Conservation (phyloP, 129 eudicot species). For the Flaveria ramosissima region DNA sequence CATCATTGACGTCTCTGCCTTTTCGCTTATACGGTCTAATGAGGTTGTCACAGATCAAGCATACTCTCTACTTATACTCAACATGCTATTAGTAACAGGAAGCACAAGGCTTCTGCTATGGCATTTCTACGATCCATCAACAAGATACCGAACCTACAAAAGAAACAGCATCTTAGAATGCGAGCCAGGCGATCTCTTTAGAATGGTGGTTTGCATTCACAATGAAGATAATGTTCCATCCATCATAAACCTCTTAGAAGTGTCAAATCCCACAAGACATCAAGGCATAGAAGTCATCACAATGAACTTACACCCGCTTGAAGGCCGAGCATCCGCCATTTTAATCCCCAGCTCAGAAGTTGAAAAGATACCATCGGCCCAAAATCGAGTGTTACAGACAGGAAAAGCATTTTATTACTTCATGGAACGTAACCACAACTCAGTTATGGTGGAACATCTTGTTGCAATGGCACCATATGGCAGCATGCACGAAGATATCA, state of each 20-base stretch:
- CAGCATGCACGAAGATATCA: slow-evolving; percentile 64
- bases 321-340: slow-evolving; percentile 54
- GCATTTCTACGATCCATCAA: slow-evolving; percentile 57
- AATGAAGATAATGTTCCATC: slow-evolving; percentile 50
- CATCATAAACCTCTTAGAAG: slow-evolving; percentile 50
- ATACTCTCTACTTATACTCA: slow-evolving; percentile 48
- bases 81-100: slow-evolving; percentile 62
- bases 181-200: slow-evolving; percentile 41
- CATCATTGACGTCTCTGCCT: slow-evolving; percentile 49
- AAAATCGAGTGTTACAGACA: slow-evolving; percentile 25
- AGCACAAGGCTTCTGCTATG: slow-evolving; percentile 43
- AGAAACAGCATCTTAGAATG: slow-evolving; percentile 43
- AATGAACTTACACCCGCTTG: slow-evolving; percentile 50
- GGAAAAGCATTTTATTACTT: slow-evolving; percentile 48
- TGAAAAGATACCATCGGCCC: slow-evolving; percentile 20
- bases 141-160: slow-evolving; percentile 31
- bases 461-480: slow-evolving; percentile 56
- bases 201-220: slow-evolving; percentile 62
- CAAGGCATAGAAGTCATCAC: slow-evolving; percentile 37
- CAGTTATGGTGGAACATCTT: slow-evolving; percentile 40
- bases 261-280: slow-evolving; percentile 33
- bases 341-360: slow-evolving; percentile 32
- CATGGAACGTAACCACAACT: slow-evolving; percentile 32
- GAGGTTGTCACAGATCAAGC: slow-evolving; percentile 42
- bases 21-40: slow-evolving; percentile 26